Base-by-base conservation (phyloP, 345 rosid species). In the Bretschneidera sinensis region DNA sequence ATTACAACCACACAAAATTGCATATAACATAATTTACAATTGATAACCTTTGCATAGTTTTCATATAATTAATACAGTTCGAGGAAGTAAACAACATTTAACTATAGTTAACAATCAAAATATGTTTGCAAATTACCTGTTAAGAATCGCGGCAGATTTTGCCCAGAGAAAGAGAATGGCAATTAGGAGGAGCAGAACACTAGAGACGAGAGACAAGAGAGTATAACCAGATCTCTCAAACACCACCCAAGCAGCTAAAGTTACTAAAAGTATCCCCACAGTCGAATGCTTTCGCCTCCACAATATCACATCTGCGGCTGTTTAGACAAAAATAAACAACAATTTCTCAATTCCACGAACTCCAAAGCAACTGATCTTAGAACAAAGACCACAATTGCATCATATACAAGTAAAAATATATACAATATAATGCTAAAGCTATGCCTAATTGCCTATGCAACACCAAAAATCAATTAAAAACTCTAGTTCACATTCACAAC, bases 121-220 rank as follows among this genome's bases (percentile, higher is more conserved):
- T 23, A 39, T 48, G 21, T 63, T 21, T 51, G 53, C 6, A 56
- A 60, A 33, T 63, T 79, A 89, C 98, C 98, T 65, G 72, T 86
- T 91, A 63, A 95, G 95, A 74, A 86, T 73, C 35, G 96, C 81
- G 17, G 99, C 99, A 65, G 96, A 86, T 88, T 91, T 95, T 75
- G 96, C 89, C 99, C 96, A 95, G 45, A 91, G 72, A 59, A 95
- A 91, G 51, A 95, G 85, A 75, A 88, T 83, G 69, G 74, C 70
- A 60, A 76, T 50, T 54, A 95, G 92, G 62, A 95, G 95, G 56
- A 91, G 88, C 21, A 91, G 83, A 72, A 95, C 98, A 70, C 89
- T 86, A 34, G 96, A 86, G 74, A 78, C 63, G 60, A 95, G 94
- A 34, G 96, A 86, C 51, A 95, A n/a, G 53, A 95, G 67, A 13